Conservation (phyloP, 805 yeast species). For the Komagataella pseudopastoris region DNA sequence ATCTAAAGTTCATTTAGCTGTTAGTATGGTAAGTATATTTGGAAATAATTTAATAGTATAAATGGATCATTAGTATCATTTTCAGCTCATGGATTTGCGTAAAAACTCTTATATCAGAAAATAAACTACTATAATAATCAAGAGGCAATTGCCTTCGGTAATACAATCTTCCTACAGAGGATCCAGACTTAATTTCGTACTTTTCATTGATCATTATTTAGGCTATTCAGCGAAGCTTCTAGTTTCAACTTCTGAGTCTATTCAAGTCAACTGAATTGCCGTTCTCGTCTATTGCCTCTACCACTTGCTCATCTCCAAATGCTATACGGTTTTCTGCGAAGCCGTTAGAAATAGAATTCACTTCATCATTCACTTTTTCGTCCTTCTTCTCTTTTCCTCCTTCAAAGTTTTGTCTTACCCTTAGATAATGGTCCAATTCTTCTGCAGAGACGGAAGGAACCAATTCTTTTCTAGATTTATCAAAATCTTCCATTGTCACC, state of each 20-base stretch:
- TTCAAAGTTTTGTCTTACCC: constrained; percentile 73
- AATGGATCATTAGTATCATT: no score
- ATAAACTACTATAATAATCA: no score
- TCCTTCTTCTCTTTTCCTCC: constrained; percentile 20
- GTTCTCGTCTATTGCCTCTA: background rate
- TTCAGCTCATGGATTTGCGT: no score
- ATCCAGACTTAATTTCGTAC: no score
- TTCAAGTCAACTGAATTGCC: background rate
- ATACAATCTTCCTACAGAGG: no score
- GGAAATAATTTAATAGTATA: no score
- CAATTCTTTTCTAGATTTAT: constrained; percentile 58
- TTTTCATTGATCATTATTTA: background rate
- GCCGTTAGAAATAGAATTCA: background rate
- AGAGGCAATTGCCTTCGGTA: no score
- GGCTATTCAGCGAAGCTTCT: background rate
- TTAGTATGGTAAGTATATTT: no score
- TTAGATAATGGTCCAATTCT: constrained; percentile 70
- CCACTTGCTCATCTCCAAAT: background rate
- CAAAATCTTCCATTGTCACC: constrained; percentile 64
- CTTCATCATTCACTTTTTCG: background rate
- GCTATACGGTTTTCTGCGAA: background rate
- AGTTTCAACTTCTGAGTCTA: no score
- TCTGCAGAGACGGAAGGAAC: constrained; percentile 81
- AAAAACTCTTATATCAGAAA: no score
- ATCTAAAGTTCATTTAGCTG: no score